Evolutionary conservation across 164 flowering plant species (phyloP).

Genomic region (Taxillus chinensis): DNA sequence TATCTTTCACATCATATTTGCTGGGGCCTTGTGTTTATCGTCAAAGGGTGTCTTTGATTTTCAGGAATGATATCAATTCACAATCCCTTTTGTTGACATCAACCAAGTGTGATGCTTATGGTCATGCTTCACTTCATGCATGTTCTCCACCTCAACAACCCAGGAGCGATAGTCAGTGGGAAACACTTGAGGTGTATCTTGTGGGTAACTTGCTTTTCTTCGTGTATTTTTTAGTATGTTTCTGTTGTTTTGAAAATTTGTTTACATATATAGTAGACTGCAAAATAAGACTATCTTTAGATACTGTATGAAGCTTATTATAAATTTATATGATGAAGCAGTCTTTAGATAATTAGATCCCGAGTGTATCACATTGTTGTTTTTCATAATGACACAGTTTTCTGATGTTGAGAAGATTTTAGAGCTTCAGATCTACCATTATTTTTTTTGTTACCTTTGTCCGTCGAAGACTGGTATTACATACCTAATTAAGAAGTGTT

Average conservation of each 20-base stretch:
- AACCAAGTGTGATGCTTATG: conserved; percentile 33
- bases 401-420: too few relatives aligned
- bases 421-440: too few relatives aligned
- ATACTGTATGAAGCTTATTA: too few relatives aligned
- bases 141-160: conserved; percentile 23
- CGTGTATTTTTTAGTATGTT: neutral
- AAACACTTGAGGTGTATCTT: conserved; percentile 68
- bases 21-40: neutral
- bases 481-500: too few relatives aligned
- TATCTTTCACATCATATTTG: neutral
- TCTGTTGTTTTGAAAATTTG: neutral
- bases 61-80: conserved; percentile 31
- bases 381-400: too few relatives aligned
- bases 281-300: too few relatives aligned
- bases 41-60: conserved; percentile 7
- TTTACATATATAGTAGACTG: too few relatives aligned
- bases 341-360: too few relatives aligned
- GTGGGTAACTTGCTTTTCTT: conserved; percentile 35
- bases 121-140: conserved; percentile 27
- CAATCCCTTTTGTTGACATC: conserved; percentile 48
- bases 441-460: too few relatives aligned
- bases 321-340: too few relatives aligned
- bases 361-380: too few relatives aligned
- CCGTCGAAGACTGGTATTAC: too few relatives aligned
- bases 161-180: conserved; percentile 54